Evolutionary conservation across 352 stramenopile genomes (phyloP).

Genomic region (Phytophthora chlamydospora): DNA sequence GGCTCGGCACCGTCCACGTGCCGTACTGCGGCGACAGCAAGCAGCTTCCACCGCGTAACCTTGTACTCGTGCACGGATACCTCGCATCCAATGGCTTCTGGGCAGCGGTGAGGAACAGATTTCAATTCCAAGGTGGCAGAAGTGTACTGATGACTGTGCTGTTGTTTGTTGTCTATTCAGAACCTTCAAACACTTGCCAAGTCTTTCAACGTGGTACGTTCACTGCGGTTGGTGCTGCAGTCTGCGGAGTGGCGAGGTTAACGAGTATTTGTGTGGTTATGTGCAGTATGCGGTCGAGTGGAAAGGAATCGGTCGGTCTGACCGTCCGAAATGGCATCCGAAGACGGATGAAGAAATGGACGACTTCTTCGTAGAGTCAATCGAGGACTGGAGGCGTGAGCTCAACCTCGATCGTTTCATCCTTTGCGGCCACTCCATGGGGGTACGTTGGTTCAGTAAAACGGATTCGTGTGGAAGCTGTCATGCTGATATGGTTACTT

Average conservation of each 20-base stretch:
- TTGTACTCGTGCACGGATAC: constrained; percentile 85
- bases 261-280: constrained; percentile 1
- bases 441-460: constrained; percentile 47
- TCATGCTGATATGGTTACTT: background rate
- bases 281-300: constrained; percentile 81
- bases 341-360: constrained; percentile 76
- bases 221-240: background rate
- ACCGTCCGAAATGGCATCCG: constrained; percentile 61
- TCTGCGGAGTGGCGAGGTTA: background rate
- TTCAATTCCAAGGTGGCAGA: background rate
- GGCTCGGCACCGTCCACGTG: constrained; percentile 77
- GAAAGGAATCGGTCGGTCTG: constrained; percentile 79
- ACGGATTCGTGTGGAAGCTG: constrained; percentile 1
- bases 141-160: background rate
- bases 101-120: constrained; percentile 50
- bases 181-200: constrained; percentile 80
- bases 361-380: constrained; percentile 81
- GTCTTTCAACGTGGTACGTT: constrained; percentile 77
- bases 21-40: constrained; percentile 72
- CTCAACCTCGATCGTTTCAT: constrained; percentile 76
- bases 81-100: constrained; percentile 79
- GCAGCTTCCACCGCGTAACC: constrained; percentile 53
- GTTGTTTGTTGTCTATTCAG: constrained; percentile 27
- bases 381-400: constrained; percentile 76
- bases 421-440: constrained; percentile 81